Evolutionary conservation across 2,329 filamentous ascomycete species (phyloP).

Genomic region (Ustilaginoidea virens): DNA sequence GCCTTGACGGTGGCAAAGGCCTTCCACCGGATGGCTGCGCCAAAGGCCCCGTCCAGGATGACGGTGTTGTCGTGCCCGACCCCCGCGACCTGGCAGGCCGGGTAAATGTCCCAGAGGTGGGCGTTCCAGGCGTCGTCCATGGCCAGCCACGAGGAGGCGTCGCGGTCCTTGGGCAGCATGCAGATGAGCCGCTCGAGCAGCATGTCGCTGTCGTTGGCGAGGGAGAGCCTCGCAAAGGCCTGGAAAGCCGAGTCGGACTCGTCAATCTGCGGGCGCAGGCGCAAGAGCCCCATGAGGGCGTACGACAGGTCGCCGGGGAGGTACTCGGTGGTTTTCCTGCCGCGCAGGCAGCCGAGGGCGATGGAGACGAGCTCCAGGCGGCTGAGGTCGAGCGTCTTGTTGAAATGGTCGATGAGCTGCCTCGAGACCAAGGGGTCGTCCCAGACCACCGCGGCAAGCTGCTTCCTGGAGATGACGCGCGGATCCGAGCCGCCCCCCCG

Average conservation of each 20-base stretch:
- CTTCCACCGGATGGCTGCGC: slow-evolving; percentile 28
- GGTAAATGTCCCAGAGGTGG: not conserved
- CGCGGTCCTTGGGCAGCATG: slow-evolving; percentile 17
- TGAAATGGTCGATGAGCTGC: not conserved
- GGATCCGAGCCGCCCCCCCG: slow-evolving; percentile 9
- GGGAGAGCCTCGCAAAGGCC: slow-evolving; percentile 29
- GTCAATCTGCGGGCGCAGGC: slow-evolving; percentile 22
- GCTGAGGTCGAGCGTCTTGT: not conserved
- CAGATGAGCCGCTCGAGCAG: slow-evolving; percentile 30
- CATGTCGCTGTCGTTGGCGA: slow-evolving; percentile 27
- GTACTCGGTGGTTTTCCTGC: slow-evolving; percentile 19
- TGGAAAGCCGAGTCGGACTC: slow-evolving; percentile 25
- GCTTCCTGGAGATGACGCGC: not conserved
- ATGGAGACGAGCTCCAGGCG: slow-evolving; percentile 19
- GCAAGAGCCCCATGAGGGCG: slow-evolving; percentile 27
- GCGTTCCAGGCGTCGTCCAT: slow-evolving; percentile 18
- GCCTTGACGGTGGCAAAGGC: slow-evolving; percentile 3
- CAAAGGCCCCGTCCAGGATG: slow-evolving; percentile 11
- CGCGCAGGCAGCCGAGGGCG: slow-evolving; percentile 18
- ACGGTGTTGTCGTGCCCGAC: not conserved
- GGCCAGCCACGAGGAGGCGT: slow-evolving; percentile 20
- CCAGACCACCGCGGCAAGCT: not conserved
- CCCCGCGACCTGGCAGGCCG: not conserved
- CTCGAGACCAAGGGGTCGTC: not conserved
- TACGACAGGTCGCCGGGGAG: slow-evolving; percentile 25